Evolutionary conservation across 106 monocot genomes (phyloP).

Genomic region (Narthecium ossifragum): DNA sequence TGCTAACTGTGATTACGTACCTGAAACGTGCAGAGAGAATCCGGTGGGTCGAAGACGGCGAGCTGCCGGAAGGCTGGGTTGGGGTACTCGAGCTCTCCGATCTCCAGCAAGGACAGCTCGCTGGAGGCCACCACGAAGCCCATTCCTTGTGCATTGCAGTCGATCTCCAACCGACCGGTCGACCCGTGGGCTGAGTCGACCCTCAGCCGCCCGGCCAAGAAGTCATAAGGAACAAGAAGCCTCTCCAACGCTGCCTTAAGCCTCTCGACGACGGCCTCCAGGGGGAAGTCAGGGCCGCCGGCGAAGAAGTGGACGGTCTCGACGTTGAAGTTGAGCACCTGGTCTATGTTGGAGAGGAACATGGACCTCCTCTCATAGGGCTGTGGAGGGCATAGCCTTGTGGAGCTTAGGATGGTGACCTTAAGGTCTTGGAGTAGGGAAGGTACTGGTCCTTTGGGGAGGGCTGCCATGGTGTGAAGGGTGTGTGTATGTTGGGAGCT

Average conservation of each 20-base stretch:
- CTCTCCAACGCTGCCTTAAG: conserved; percentile 13
- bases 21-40: no score
- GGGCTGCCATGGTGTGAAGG: conserved; percentile 15
- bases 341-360: conserved; percentile 70
- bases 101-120: conserved; percentile 16
- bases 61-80: conserved; percentile 32
- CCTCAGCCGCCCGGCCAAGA: conserved; percentile 40
- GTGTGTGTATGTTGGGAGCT: no score
- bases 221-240: conserved; percentile 35
- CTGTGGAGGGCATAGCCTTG: conserved; percentile 18
- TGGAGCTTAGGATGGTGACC: conserved; percentile 21
- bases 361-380: conserved; percentile 21
- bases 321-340: conserved; percentile 44
- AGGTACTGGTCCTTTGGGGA: background rate
- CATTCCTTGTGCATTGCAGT: conserved; percentile 25
- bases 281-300: conserved; percentile 9
- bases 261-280: conserved; percentile 9
- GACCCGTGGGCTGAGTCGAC: background rate
- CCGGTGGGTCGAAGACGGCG: no score
- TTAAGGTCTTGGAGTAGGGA: conserved; percentile 12
- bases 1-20: no score
- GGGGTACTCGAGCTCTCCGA: conserved; percentile 25
- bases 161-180: conserved; percentile 25
- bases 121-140: conserved; percentile 23
- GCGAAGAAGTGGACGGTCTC: conserved; percentile 50